Percentiles rank a stretch among this genome's conserved stretches.
phyloP scores from a whole-genome alignment of 768 basidiomycete species.

The Sarcodon sp. region DNA sequence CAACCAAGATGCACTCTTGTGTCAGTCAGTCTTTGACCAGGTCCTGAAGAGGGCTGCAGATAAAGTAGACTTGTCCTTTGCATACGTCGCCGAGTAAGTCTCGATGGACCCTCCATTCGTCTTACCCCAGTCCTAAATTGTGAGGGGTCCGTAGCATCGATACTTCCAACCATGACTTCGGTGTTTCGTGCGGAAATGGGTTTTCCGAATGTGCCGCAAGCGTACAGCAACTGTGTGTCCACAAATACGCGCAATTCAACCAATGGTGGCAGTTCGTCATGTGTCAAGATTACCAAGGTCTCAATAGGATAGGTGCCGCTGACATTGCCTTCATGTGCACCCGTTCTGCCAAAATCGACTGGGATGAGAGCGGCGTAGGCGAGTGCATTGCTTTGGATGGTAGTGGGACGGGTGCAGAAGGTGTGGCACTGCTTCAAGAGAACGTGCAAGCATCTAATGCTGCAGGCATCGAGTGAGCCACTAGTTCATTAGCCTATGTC shows the following conservation, averaged over 20 bases:
- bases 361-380: slow-evolving; percentile 45
- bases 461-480: slow-evolving; percentile 45
- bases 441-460: slow-evolving; percentile 34
- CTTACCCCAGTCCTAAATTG: background rate
- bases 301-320: slow-evolving; percentile 48
- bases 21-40: slow-evolving; percentile 65
- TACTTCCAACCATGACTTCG: slow-evolving; percentile 53
- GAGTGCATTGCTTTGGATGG: slow-evolving; percentile 50
- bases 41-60: slow-evolving; percentile 49
- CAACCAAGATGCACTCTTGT: slow-evolving; percentile 75
- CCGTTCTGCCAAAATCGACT: slow-evolving; percentile 47
- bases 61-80: slow-evolving; percentile 56
- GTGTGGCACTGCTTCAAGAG: slow-evolving; percentile 45
- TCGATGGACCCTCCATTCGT: background rate
- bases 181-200: slow-evolving; percentile 78
- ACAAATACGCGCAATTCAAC: slow-evolving; percentile 37
- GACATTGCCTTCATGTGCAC: slow-evolving; percentile 60
- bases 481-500: background rate
- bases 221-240: slow-evolving; percentile 77
- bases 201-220: slow-evolving; percentile 76
- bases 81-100: slow-evolving; percentile 66
- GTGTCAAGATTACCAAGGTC: slow-evolving; percentile 67
- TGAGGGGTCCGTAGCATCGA: slow-evolving; percentile 32
- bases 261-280: slow-evolving; percentile 78
- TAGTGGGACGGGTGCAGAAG: slow-evolving; percentile 50